These are phyloP conservation scores for Russula earlei DNA, from an alignment of 768 basidiomycete genomes.

Conservation along the genomic window DNA sequence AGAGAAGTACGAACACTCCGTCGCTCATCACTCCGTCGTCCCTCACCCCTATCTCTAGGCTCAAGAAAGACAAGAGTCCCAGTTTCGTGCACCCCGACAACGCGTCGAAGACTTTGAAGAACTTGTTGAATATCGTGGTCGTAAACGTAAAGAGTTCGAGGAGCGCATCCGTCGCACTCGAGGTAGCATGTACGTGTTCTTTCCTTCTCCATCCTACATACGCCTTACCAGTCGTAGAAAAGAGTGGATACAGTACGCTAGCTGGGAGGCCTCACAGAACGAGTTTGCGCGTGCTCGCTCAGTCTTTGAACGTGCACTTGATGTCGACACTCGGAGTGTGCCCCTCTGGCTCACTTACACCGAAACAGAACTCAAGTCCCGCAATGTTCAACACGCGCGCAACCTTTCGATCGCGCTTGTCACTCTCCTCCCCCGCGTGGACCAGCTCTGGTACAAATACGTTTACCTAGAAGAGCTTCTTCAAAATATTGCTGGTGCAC, in stretches of 20 bases:
- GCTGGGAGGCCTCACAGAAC: slow-evolving; percentile 92
- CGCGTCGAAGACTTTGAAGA: slow-evolving; percentile 94
- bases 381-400: slow-evolving; percentile 94
- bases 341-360: slow-evolving; percentile 93
- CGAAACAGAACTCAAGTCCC: slow-evolving; percentile 96
- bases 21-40: background rate
- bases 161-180: slow-evolving; percentile 74
- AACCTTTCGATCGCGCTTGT: slow-evolving; percentile 98
- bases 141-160: slow-evolving; percentile 92
- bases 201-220: background rate
- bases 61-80: slow-evolving; percentile 92
- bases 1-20: slow-evolving; percentile 55
- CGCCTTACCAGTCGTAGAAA: slow-evolving; percentile 39
- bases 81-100: slow-evolving; percentile 87
- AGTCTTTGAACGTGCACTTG: slow-evolving; percentile 92
- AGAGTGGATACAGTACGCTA: slow-evolving; percentile 81
- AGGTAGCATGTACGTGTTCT: slow-evolving; percentile 58
- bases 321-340: slow-evolving; percentile 84
- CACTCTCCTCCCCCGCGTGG: slow-evolving; percentile 90
- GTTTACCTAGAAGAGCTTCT: slow-evolving; percentile 97
- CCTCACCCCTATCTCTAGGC: slow-evolving; percentile 44
- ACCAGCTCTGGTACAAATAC: slow-evolving; percentile 99
- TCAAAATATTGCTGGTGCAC: slow-evolving; percentile 90
- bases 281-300: slow-evolving; percentile 93
- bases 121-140: slow-evolving; percentile 79